Base-by-base conservation (phyloP, 371 early-diverging fungal species). In the Rhizomucor pusillus region DNA sequence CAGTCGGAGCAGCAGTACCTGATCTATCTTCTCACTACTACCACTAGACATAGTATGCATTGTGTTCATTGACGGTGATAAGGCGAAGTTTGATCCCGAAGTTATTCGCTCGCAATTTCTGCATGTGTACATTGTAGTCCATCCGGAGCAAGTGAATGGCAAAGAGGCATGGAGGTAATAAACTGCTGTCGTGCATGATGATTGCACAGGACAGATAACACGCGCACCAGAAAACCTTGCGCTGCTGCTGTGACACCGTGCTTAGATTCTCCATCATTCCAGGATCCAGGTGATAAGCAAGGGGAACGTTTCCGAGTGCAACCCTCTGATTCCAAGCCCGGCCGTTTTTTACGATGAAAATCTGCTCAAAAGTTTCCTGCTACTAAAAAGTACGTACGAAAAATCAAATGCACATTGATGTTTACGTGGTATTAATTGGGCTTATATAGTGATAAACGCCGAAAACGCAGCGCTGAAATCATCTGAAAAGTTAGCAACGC, bases 1-100 rank as follows among this genome's bases (percentile, higher is more conserved):
- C 13, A 48, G 2, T 3, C 13, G n/a, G 13, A 23, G 13, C 1
- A 18, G 45, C 14, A 54, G 35, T 2, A 16, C 23, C 19, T 37
- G 34, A n/a, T n/a, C n/a, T n/a, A n/a, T n/a, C n/a, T n/a, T n/a
- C n/a, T n/a, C n/a, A n/a, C n/a, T n/a, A n/a, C n/a, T n/a, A n/a
- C n/a, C n/a, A n/a, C n/a, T n/a, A 85, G 90, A 90, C 62, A 87
- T 90, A 56, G 87, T 89, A 10, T 79, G 80, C 43, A 71, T 90
- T 25, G 74, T 90, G n/a, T 90, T 86, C 66, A 67, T 86, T 19
- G 90, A 90, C 50, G 74, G 72, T 3, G 57, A 71, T 10, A 73
- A 77, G 11, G 69, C 64, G 1, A 12, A 41, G 9, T 90, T 90
- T 47, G 65, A 84, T 29, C 90, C 90, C 1, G 70, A 50, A 18